Evolutionary conservation across 306 rosid genomes (phyloP).

Genomic region (Lathyrus sativus): DNA sequence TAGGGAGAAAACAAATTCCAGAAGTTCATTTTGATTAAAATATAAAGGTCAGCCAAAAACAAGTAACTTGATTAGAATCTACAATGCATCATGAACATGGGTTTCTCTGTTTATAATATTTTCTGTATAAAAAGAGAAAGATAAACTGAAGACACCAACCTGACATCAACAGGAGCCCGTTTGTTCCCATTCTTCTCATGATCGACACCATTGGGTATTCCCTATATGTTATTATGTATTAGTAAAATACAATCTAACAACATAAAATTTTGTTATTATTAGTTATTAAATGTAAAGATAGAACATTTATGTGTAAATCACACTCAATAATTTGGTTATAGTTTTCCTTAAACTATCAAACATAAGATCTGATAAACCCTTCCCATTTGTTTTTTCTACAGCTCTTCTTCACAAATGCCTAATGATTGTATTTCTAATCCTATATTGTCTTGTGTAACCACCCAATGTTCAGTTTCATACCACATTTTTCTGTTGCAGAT

Average conservation of each 20-base stretch:
- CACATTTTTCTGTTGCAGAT: neutral
- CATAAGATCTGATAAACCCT: no score
- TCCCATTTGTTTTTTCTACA: no score
- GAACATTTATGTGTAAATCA: neutral
- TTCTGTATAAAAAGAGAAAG: neutral
- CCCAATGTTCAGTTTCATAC: neutral
- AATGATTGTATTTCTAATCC: slow-evolving; percentile 15
- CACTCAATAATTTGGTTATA: neutral
- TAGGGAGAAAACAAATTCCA: no score
- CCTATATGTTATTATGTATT: slow-evolving; percentile 48
- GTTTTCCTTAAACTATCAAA: no score
- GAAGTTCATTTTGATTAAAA: no score
- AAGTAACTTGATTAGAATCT: neutral
- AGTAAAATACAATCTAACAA: neutral
- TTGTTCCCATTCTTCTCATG: slow-evolving; percentile 87
- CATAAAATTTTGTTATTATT: neutral
- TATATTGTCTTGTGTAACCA: slow-evolving; percentile 3
- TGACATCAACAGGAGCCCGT: slow-evolving; percentile 65
- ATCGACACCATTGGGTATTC: slow-evolving; percentile 69
- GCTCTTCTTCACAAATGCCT: no score
- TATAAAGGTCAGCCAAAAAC: no score
- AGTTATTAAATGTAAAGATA: neutral
- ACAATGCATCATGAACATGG: neutral
- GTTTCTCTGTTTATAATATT: slow-evolving; percentile 7
- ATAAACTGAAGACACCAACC: slow-evolving; percentile 50